These are phyloP conservation scores for Lichenothelia convexa DNA, from an alignment of 495 filamentous ascomycete genomes.

Conservation along the genomic window DNA sequence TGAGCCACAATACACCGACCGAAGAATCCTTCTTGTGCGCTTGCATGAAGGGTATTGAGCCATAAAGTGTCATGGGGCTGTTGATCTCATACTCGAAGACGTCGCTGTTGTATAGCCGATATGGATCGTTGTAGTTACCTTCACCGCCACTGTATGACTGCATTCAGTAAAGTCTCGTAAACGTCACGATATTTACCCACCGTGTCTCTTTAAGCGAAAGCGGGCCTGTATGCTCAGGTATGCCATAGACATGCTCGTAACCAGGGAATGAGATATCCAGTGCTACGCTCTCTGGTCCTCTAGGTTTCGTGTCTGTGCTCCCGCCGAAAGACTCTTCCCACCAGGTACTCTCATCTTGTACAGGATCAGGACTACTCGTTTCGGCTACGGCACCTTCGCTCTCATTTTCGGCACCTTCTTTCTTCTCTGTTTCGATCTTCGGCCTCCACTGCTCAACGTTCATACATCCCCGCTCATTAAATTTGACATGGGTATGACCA, in stretches of 20 bases:
- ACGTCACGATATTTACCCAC: constrained; percentile 14
- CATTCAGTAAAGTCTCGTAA: not conserved
- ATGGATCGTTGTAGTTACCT: constrained; percentile 77
- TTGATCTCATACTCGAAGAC: constrained; percentile 95
- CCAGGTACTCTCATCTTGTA: constrained; percentile 72
- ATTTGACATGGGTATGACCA: constrained; percentile 60
- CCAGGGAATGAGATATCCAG: constrained; percentile 83
- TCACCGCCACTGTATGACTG: constrained; percentile 41
- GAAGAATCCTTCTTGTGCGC: constrained; percentile 84
- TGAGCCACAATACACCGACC: constrained; percentile 97
- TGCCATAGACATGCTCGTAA: constrained; percentile 84
- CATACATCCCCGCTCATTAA: constrained; percentile 73
- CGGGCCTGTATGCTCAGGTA: constrained; percentile 81
- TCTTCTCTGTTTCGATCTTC: constrained; percentile 51
- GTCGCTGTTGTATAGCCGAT: constrained; percentile 86
- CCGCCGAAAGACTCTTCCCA: constrained; percentile 96
- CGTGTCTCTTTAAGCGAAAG: constrained; percentile 78
- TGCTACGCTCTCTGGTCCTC: constrained; percentile 72
- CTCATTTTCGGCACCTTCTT: constrained; percentile 33
- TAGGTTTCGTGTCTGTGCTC: constrained; percentile 82
- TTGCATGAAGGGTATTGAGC: constrained; percentile 91
- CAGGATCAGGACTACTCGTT: constrained; percentile 18
- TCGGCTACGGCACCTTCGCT: constrained; percentile 26
- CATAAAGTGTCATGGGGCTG: constrained; percentile 97
- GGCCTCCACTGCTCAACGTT: constrained; percentile 93